These are phyloP conservation scores for Calonectria leucothoes DNA, from an alignment of 2,329 filamentous ascomycete species.

Conservation along the genomic window DNA sequence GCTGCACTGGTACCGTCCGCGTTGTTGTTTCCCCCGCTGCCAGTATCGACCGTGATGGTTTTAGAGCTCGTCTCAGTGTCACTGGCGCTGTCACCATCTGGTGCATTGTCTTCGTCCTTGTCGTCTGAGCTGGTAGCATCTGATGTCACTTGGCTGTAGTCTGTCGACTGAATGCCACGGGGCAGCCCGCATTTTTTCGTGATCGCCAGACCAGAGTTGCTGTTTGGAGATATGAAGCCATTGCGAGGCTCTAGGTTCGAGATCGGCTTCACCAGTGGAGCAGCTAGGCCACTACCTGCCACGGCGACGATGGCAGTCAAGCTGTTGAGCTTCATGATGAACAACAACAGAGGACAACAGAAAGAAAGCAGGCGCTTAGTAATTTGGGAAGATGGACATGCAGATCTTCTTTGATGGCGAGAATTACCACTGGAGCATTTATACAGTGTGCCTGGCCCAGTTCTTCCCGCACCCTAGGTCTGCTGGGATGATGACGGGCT, in stretches of 20 bases:
- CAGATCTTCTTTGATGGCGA: not conserved
- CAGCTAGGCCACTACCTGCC: not conserved
- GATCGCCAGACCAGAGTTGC: not conserved
- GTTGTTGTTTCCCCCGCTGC: not conserved
- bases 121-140: not conserved
- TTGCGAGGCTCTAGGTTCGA: not conserved
- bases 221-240: not conserved
- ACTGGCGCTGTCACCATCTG: too few species aligned
- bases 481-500: not conserved
- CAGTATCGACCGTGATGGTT: not conserved
- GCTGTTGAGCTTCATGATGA: not conserved
- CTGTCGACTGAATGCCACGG: not conserved
- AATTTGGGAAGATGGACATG: not conserved
- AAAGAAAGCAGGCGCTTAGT: not conserved
- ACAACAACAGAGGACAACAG: not conserved
- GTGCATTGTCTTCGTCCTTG: not conserved
- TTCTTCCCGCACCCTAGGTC: not conserved
- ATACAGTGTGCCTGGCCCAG: not conserved
- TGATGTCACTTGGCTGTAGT: not conserved
- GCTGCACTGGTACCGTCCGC: not conserved
- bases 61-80: not conserved
- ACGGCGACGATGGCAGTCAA: not conserved
- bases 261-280: not conserved
- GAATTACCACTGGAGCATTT: not conserved
- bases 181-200: not conserved